phyloP scores from a whole-genome alignment of 768 basidiomycete genomes.

The Collybia sp. region DNA sequence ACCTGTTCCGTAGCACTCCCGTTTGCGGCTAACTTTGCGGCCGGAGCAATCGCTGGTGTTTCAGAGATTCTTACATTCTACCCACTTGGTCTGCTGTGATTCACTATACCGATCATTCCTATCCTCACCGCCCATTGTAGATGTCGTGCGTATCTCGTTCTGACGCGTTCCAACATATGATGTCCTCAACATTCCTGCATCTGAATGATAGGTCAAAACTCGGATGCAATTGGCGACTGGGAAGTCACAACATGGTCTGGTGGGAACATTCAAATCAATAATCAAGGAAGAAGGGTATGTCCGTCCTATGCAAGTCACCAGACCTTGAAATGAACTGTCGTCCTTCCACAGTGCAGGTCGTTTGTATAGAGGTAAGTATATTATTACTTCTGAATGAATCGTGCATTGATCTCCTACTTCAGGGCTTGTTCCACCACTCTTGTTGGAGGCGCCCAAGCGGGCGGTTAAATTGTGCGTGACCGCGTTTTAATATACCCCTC shows the following conservation, averaged over 20 bases:
- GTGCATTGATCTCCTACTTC: neutral
- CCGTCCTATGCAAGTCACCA: neutral
- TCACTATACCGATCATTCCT: neutral
- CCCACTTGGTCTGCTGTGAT: constrained; percentile 60
- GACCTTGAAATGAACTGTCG: constrained; percentile 7
- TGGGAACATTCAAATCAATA: constrained; percentile 81
- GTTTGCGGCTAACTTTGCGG: constrained; percentile 85
- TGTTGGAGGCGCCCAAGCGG: constrained; percentile 97
- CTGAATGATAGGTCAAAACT: constrained; percentile 76
- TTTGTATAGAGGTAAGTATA: constrained; percentile 73
- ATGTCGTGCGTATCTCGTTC: constrained; percentile 66
- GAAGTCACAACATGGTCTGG: constrained; percentile 67
- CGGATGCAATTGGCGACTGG: constrained; percentile 96
- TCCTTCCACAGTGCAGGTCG: constrained; percentile 54
- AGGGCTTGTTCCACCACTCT: constrained; percentile 92
- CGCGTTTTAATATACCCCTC: neutral
- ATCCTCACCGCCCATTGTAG: constrained; percentile 28
- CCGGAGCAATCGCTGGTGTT: constrained; percentile 94
- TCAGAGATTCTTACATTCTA: constrained; percentile 84
- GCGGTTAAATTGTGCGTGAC: constrained; percentile 84
- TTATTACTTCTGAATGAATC: neutral
- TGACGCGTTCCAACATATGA: constrained; percentile 5
- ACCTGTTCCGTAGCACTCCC: constrained; percentile 56
- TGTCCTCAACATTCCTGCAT: constrained; percentile 2
- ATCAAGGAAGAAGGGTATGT: constrained; percentile 87